Conservation (phyloP, 805 yeast species). For the Kluyveromyces dobzhanskii region DNA sequence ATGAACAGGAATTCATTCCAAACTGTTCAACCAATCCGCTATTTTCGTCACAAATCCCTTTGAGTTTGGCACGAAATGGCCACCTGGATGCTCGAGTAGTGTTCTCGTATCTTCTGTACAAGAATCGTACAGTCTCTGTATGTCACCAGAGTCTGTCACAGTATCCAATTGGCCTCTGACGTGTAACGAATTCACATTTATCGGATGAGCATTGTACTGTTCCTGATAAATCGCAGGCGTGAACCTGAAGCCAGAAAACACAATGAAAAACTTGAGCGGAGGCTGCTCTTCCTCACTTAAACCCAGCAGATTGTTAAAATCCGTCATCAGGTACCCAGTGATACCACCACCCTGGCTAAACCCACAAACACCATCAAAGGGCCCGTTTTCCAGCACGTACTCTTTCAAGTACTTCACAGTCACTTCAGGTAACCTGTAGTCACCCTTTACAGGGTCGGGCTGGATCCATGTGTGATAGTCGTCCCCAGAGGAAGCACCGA, state of each 20-base stretch:
- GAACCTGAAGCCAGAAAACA: slow-evolving; percentile 58
- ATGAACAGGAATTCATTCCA: too few species aligned
- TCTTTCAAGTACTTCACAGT: slow-evolving; percentile 36
- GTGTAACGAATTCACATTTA: slow-evolving; percentile 50
- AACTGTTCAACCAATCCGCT: slow-evolving; percentile 21
- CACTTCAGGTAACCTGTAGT: slow-evolving; percentile 26
- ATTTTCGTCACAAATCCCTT: slow-evolving; percentile 36
- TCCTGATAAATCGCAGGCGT: slow-evolving; percentile 24
- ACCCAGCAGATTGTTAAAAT: slow-evolving; percentile 39
- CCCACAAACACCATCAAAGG: slow-evolving; percentile 79
- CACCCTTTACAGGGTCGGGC: slow-evolving; percentile 32
- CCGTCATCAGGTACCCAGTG: slow-evolving; percentile 56
- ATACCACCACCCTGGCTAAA: slow-evolving; percentile 94
- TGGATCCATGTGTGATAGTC: slow-evolving; percentile 62
- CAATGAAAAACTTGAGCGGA: slow-evolving; percentile 55
- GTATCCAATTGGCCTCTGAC: slow-evolving; percentile 87
- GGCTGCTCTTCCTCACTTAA: slow-evolving; percentile 34
- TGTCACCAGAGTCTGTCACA: slow-evolving; percentile 66
- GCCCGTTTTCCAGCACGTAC: slow-evolving; percentile 51
- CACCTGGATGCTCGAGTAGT: slow-evolving; percentile 78
- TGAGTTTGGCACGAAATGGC: slow-evolving; percentile 90
- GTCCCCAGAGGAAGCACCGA: slow-evolving; percentile 23
- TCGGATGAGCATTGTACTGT: slow-evolving; percentile 22
- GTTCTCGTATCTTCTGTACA: slow-evolving; percentile 38
- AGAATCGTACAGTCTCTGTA: slow-evolving; percentile 46